These are phyloP conservation scores for Thalassiosira mediterranea DNA, from an alignment of 352 stramenopile species.

Conservation along the genomic window DNA sequence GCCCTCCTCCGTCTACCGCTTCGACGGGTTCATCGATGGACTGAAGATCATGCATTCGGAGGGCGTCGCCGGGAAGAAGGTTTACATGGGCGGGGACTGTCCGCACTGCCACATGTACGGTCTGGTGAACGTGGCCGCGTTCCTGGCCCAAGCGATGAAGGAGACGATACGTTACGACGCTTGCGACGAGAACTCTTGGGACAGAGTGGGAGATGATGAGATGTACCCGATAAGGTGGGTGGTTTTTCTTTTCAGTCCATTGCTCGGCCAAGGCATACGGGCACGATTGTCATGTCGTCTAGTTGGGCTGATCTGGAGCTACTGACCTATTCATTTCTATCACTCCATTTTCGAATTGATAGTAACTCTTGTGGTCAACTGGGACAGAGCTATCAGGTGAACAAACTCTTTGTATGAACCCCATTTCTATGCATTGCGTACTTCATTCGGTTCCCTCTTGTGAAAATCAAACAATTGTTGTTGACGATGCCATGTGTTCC, in stretches of 20 bases:
- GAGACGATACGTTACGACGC: conserved; percentile 61
- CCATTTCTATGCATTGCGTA: background rate
- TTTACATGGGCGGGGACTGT: conserved; percentile 47
- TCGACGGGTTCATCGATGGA: conserved; percentile 44
- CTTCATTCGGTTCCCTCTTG: background rate
- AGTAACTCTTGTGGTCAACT: conserved; percentile 55
- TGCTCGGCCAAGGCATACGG: too few species aligned
- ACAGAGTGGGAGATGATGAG: conserved; percentile 16
- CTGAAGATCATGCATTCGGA: conserved; percentile 36
- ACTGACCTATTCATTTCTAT: background rate
- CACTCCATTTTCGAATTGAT: background rate
- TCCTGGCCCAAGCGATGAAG: conserved; percentile 61
- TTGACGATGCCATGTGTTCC: conserved; percentile 39
- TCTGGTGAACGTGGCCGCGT: conserved; percentile 45
- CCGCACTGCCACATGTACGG: conserved; percentile 27
- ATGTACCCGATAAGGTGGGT: conserved; percentile 27
- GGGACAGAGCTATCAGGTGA: conserved; percentile 45
- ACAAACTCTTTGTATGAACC: background rate
- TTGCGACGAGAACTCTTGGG: conserved; percentile 47
- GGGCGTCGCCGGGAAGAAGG: conserved; percentile 34
- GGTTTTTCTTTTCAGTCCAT: background rate
- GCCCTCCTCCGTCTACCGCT: conserved; percentile 48
- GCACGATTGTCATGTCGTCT: too few species aligned
- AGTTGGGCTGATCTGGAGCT: too few species aligned
- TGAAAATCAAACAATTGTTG: conserved; percentile 50